Percentiles rank a stretch among this genome's conserved stretches.
Conservation (phyloP, 164 flowering plant species). For the Kalanchoe fedtschenkoi region DNA sequence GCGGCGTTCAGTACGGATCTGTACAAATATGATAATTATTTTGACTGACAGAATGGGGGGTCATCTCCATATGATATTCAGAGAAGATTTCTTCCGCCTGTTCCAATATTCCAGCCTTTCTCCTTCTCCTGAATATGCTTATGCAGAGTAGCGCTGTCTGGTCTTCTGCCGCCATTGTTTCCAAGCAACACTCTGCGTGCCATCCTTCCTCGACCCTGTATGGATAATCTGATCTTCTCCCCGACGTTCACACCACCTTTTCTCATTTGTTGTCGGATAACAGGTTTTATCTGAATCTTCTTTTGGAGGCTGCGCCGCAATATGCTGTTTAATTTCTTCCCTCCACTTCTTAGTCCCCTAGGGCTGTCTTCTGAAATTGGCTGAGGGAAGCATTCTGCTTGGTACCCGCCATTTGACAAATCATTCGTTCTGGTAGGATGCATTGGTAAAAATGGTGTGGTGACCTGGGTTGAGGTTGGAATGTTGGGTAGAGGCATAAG, state of each 20-base stretch:
- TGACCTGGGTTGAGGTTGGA: constrained; percentile 14
- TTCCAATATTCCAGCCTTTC: constrained; percentile 61
- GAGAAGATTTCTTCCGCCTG: constrained; percentile 15
- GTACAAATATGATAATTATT: not conserved
- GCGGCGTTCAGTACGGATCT: not conserved
- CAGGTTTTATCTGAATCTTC: constrained; percentile 44
- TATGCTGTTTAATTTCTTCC: constrained; percentile 40
- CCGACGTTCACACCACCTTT: constrained; percentile 49
- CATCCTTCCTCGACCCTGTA: constrained; percentile 55
- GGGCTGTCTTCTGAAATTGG: constrained; percentile 32
- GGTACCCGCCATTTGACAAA: constrained; percentile 20
- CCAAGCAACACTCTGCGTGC: constrained; percentile 49
- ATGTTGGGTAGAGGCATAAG: constrained; percentile 51
- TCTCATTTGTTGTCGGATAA: constrained; percentile 40
- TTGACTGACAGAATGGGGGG: not conserved
- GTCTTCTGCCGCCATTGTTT: constrained; percentile 25
- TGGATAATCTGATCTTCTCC: constrained; percentile 69
- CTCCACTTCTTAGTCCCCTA: constrained; percentile 26
- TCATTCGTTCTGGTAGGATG: constrained; percentile 17
- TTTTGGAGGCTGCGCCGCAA: constrained; percentile 67
- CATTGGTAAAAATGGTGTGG: constrained; percentile 21
- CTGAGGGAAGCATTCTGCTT: constrained; percentile 17
- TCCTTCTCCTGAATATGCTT: constrained; percentile 56
- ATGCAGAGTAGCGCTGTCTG: constrained; percentile 5
- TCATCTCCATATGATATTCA: not conserved